Evolutionary conservation across 225 moss, liverwort and hornwort genomes (phyloP), one percentile per base, ranked within the genome.

Genomic region (Physcomitrium patens): DNA sequence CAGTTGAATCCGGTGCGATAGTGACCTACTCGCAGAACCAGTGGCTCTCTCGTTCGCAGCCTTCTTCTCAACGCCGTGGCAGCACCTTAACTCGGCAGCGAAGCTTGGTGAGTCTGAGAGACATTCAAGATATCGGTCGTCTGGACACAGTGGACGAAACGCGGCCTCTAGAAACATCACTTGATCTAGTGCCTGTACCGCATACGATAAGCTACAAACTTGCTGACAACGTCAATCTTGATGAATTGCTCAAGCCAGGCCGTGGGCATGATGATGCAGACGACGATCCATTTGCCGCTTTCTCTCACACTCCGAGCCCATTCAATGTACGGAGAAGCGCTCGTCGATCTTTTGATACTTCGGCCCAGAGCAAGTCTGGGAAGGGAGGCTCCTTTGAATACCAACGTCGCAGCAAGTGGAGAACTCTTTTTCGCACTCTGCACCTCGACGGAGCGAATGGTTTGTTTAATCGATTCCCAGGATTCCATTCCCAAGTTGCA

Each of bases 281-380:
- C 52, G 59, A 75, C 46, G 26, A 19, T 31, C n/a, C 57, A 48
- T 54, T 24, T 42, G 49, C 28, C 10, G 27, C 12, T 13, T 52
- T 60, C 3, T 45, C 9, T 3, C 64, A 48, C 45, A 71, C 59
- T 11, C 71, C 10, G 18, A 27, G 59, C 53, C 60, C n/a, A 13
- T 43, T 17, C 46, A 57, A 70, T 27, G 12, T 66, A 7, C 23
- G 22, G 50, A 51, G 60, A 41, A 81, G 61, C 75, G 47, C 11
- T 12, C 72, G 78, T 28, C 86, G 78, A 53, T 83, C 83, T 45
- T 86, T 83, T 56, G 83, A 86, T 26, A 83, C 77, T 54, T 76
- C 81, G 8, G 45, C 70, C 13, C 79, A 71, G 64, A 80, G 57
- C 7, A 63, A 68, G 31, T 20, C 70, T 17, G 68, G 57, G 24